These are phyloP conservation scores for Geotrichum klebahnii DNA, from an alignment of 1,139 yeast species.

Conservation along the genomic window DNA sequence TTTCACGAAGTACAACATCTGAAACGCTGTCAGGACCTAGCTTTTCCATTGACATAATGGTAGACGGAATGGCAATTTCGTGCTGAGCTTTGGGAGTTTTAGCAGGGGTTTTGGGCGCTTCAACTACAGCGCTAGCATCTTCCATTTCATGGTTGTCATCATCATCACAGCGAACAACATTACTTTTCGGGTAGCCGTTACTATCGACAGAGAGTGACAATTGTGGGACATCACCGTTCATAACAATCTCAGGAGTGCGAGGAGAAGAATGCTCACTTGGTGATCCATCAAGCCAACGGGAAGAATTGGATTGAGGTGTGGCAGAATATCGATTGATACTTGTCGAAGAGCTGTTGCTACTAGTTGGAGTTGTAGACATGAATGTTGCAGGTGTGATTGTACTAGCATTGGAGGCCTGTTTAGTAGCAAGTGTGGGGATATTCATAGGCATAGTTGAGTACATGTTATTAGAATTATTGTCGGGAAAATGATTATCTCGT, in stretches of 20 bases:
- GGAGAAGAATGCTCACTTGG: constrained; percentile 29
- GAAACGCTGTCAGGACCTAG: constrained; percentile 26
- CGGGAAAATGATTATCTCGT: constrained; percentile 6
- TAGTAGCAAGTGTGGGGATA: constrained; percentile 23
- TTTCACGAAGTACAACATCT: constrained; percentile 56
- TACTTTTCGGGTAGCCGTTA: constrained; percentile 2
- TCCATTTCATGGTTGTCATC: constrained; percentile 16
- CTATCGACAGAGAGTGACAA: constrained; percentile 2
- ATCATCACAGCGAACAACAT: constrained; percentile 12
- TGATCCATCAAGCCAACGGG: constrained; percentile 31
- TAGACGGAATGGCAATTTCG: constrained; percentile 22
- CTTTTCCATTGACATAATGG: constrained; percentile 15
- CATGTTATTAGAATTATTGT: not conserved
- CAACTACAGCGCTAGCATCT: constrained; percentile 15
- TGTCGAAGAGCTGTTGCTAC: constrained; percentile 17
- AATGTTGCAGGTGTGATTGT: constrained; percentile 25
- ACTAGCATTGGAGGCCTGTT: constrained; percentile 27
- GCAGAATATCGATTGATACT: constrained; percentile 19
- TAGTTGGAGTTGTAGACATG: constrained; percentile 16
- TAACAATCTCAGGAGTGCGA: constrained; percentile 28
- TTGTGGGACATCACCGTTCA: constrained; percentile 21
- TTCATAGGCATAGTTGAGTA: constrained; percentile 22
- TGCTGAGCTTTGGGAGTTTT: constrained; percentile 31
- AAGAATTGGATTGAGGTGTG: constrained; percentile 27
- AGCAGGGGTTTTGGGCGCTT: constrained; percentile 33